phyloP scores from a whole-genome alignment of 2,329 filamentous ascomycete species.

The Onygenales sp. region DNA sequence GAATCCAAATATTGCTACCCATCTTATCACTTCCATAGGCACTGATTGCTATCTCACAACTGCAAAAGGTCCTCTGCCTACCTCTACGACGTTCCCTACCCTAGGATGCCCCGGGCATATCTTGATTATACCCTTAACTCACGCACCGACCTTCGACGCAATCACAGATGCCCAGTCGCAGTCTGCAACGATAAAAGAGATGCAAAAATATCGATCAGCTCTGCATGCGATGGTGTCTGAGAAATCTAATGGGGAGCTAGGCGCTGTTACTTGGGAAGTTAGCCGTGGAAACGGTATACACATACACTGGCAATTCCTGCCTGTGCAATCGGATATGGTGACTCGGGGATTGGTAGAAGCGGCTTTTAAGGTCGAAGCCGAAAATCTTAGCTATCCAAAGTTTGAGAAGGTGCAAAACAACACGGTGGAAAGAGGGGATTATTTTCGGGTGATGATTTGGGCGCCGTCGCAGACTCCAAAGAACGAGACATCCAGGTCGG shows the following conservation, averaged over 20 bases:
- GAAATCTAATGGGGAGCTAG: slow-evolving; percentile 47
- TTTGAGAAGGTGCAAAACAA: slow-evolving; percentile 39
- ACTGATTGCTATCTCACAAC: slow-evolving; percentile 82
- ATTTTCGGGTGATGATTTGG: slow-evolving; percentile 79
- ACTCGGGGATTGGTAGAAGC: slow-evolving; percentile 69
- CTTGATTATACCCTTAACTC: slow-evolving; percentile 80
- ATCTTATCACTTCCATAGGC: slow-evolving; percentile 84
- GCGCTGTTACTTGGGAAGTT: slow-evolving; percentile 87
- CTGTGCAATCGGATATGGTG: slow-evolving; percentile 60
- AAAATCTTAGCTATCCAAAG: slow-evolving; percentile 56
- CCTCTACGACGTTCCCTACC: slow-evolving; percentile 58
- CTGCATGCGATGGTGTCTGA: slow-evolving; percentile 66
- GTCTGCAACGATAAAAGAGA: slow-evolving; percentile 61
- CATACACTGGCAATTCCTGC: slow-evolving; percentile 87
- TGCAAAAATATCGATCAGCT: slow-evolving; percentile 68
- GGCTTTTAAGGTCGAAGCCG: slow-evolving; percentile 78
- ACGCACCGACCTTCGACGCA: slow-evolving; percentile 63
- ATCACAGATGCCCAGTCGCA: slow-evolving; percentile 53
- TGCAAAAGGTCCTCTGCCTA: slow-evolving; percentile 80
- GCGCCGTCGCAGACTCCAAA: slow-evolving; percentile 31
- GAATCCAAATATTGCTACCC: slow-evolving; percentile 70
- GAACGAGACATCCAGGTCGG: slow-evolving; percentile 37
- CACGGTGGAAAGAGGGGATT: slow-evolving; percentile 45
- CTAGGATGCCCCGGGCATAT: slow-evolving; percentile 75
- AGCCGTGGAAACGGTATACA: slow-evolving; percentile 74